A percentile compares a stretch with the other conserved stretches of the same genome.
Evolutionary conservation across 495 filamentous ascomycete species (phyloP).

Genomic region (Penicillium longicatenatum): DNA sequence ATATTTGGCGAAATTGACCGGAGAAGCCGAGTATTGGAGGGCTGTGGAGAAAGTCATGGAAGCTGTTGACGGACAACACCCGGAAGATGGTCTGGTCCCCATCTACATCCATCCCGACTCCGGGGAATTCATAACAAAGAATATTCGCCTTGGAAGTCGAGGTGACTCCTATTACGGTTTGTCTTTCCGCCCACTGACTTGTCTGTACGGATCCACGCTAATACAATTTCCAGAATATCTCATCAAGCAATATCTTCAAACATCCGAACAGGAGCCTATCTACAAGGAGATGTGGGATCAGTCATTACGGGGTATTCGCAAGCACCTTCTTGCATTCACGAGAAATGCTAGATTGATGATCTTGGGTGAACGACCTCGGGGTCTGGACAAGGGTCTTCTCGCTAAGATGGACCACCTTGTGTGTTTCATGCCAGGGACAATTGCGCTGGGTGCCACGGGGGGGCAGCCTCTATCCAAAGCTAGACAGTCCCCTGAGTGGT

Average conservation of each 20-base stretch:
- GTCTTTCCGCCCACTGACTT: slow-evolving; percentile 7
- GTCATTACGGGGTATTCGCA: slow-evolving; percentile 79
- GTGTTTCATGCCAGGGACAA: slow-evolving; percentile 96
- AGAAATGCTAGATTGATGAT: slow-evolving; percentile 77
- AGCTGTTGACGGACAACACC: slow-evolving; percentile 77
- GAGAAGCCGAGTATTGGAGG: slow-evolving; percentile 88
- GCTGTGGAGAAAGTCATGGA: slow-evolving; percentile 89
- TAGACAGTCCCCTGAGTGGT: slow-evolving; percentile 69
- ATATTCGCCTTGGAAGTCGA: slow-evolving; percentile 88
- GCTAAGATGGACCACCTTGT: slow-evolving; percentile 99
- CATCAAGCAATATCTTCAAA: slow-evolving; percentile 96
- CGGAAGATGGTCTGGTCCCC: slow-evolving; percentile 81
- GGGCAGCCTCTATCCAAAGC: slow-evolving; percentile 75
- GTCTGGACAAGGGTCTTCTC: slow-evolving; percentile 61
- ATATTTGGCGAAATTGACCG: slow-evolving; percentile 92
- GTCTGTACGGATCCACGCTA: neutral
- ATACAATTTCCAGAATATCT: slow-evolving; percentile 68
- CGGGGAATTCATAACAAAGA: slow-evolving; percentile 76
- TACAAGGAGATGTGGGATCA: slow-evolving; percentile 95
- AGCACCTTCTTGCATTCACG: slow-evolving; percentile 89
- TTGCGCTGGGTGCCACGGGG: slow-evolving; percentile 84
- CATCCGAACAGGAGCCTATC: slow-evolving; percentile 78
- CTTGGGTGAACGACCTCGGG: slow-evolving; percentile 80
- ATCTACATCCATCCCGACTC: slow-evolving; percentile 83
- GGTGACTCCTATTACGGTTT: slow-evolving; percentile 93